Evolutionary conservation across 192 early-diverging fungal species (phyloP).

Genomic region (Phlyctochytrium arcticum): DNA sequence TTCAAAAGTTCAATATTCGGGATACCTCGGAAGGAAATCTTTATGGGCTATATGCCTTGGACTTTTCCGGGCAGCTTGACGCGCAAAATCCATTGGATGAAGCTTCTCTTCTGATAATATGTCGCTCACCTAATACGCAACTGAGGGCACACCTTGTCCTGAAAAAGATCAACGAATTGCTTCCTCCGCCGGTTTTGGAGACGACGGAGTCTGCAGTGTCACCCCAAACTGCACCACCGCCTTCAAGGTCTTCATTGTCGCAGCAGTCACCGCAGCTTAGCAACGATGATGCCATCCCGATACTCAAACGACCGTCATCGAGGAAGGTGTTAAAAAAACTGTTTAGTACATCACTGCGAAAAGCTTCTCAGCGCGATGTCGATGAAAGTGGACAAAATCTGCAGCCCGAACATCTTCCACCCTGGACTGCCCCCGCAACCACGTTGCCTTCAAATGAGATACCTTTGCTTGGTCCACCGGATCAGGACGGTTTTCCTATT

Average conservation of each 20-base stretch:
- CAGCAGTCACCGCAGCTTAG: no score
- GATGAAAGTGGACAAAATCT: no score
- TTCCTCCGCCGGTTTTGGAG: neutral
- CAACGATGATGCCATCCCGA: no score
- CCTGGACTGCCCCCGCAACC: neutral
- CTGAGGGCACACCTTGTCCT: slow-evolving; percentile 13
- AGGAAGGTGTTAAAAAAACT: neutral
- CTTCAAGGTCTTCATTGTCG: neutral
- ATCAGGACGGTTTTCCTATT: slow-evolving; percentile 10
- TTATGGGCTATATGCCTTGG: slow-evolving; percentile 13
- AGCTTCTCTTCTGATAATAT: neutral
- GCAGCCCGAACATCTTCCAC: neutral
- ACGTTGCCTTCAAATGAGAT: neutral
- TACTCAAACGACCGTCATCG: neutral
- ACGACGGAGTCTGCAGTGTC: neutral
- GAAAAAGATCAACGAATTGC: neutral
- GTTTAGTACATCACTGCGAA: neutral
- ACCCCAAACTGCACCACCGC: neutral
- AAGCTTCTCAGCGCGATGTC: neutral
- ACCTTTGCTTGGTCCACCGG: slow-evolving; percentile 3
- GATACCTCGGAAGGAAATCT: neutral
- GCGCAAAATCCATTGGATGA: neutral
- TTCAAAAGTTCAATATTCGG: slow-evolving; percentile 73
- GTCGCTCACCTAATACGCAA: slow-evolving; percentile 3
- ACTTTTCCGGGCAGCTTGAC: slow-evolving; percentile 4